These are phyloP conservation scores for Salmacisia buchloeana DNA, from an alignment of 1,284 basidiomycete species.

Conservation along the genomic window DNA sequence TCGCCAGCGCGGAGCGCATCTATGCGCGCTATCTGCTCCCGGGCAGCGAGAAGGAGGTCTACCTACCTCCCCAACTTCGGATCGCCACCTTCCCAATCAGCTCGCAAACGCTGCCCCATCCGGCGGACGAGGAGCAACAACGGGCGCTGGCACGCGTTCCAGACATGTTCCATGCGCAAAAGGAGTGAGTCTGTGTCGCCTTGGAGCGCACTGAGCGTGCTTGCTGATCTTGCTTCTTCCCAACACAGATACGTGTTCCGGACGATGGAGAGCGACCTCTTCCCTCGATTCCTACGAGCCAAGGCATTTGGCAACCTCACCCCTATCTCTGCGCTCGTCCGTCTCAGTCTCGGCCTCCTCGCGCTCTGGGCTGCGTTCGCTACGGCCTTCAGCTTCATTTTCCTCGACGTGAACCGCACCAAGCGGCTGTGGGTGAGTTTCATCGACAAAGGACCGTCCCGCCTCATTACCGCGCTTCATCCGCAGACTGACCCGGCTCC, in stretches of 20 bases:
- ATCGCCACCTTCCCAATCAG: conserved; percentile 54
- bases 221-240: not conserved
- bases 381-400: conserved; percentile 82
- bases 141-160: conserved; percentile 80
- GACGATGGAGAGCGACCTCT: conserved; percentile 95
- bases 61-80: conserved; percentile 62
- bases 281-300: conserved; percentile 78
- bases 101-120: conserved; percentile 62
- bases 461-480: not conserved
- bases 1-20: conserved; percentile 89
- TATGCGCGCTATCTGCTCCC: conserved; percentile 79
- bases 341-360: conserved; percentile 68
- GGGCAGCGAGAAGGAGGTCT: conserved; percentile 72
- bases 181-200: conserved; percentile 61
- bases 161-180: conserved; percentile 93
- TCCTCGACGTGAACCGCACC: conserved; percentile 82
- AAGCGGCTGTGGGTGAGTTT: conserved; percentile 85
- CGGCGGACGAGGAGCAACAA: conserved; percentile 62
- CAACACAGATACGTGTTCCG: conserved; percentile 67
- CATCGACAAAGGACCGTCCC: not conserved
- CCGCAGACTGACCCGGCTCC: conserved; percentile 5
- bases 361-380: conserved; percentile 87
- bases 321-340: conserved; percentile 74
- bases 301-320: conserved; percentile 97
- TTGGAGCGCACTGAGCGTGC: not conserved